Conservation (phyloP, 768 basidiomycete species). For the Lyophyllum shimeji region DNA sequence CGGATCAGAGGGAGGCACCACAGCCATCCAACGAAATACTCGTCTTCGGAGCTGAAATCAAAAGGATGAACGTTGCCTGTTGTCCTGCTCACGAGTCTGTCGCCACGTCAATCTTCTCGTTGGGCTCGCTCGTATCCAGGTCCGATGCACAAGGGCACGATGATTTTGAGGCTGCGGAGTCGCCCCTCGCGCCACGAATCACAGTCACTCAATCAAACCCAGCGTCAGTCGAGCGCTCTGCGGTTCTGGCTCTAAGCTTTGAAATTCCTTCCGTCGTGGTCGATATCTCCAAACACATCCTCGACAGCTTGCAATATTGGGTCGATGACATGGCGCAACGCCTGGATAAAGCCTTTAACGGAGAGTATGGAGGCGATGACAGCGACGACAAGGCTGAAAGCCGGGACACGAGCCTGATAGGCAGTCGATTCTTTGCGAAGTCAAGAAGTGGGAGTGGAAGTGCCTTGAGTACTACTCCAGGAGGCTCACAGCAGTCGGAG, state of each 20-base stretch:
- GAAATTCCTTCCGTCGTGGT: conserved; percentile 65
- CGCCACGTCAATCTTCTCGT: conserved; percentile 48
- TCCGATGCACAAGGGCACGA: conserved; percentile 4
- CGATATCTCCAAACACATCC: conserved; percentile 56
- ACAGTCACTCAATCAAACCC: conserved; percentile 27
- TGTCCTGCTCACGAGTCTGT: conserved; percentile 35
- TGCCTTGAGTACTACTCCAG: conserved; percentile 26
- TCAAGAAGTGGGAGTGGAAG: conserved; percentile 48
- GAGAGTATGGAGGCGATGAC: conserved; percentile 18
- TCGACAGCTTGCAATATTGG: conserved; percentile 85
- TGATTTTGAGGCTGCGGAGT: conserved; percentile 9
- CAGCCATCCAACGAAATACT: conserved; percentile 15
- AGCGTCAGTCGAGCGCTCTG: conserved; percentile 9
- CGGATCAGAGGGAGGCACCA: background rate
- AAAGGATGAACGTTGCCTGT: conserved; percentile 50
- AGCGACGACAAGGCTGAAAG: conserved; percentile 34
- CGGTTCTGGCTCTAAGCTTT: conserved; percentile 29
- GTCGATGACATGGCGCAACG: conserved; percentile 84
- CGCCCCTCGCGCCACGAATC: conserved; percentile 34
- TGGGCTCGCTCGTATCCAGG: conserved; percentile 40
- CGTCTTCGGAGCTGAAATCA: conserved; percentile 40
- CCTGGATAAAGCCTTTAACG: conserved; percentile 45
- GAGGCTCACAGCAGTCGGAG: conserved; percentile 32
- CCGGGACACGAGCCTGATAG: conserved; percentile 67
- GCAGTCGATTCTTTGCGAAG: conserved; percentile 73